phyloP scores from a whole-genome alignment of 352 stramenopile genomes.

The Phytophthora ramorum region DNA sequence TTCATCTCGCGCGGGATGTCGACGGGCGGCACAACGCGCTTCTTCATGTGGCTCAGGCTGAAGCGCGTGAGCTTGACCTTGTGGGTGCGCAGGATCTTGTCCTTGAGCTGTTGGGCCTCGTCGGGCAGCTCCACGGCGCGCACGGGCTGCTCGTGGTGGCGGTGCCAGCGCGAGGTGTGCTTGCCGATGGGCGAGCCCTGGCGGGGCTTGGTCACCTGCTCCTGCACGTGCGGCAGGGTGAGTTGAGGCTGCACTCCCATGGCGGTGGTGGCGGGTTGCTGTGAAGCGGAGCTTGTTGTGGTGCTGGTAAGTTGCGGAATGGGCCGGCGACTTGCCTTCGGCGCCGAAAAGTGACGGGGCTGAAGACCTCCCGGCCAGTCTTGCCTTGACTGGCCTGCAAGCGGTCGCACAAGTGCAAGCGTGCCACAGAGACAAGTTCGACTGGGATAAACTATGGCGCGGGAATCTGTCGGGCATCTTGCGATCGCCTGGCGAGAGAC shows the following conservation, averaged over 20 bases:
- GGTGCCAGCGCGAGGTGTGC: conserved; percentile 40
- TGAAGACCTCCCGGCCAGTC: conserved; percentile 2
- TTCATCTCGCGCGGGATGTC: conserved; percentile 56
- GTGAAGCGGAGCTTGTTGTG: conserved; percentile 5
- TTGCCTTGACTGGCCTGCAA: conserved; percentile 17
- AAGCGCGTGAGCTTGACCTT: conserved; percentile 58
- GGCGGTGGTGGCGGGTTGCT: conserved; percentile 2
- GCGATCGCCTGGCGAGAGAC: conserved; percentile 21
- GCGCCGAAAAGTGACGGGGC: conserved; percentile 43
- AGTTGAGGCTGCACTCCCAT: conserved; percentile 63
- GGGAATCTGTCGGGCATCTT: conserved; percentile 18
- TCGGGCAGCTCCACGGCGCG: conserved; percentile 28
- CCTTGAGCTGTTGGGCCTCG: conserved; percentile 61
- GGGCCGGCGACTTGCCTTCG: not conserved
- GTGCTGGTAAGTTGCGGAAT: conserved; percentile 37
- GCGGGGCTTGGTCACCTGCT: conserved; percentile 34
- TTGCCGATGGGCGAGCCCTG: conserved; percentile 36
- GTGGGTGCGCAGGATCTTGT: conserved; percentile 53
- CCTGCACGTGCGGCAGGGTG: conserved; percentile 32
- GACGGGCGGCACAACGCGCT: conserved; percentile 60
- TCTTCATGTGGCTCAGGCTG: conserved; percentile 69
- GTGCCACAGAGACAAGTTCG: conserved; percentile 19
- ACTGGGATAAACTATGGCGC: conserved; percentile 18
- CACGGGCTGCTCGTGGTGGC: conserved; percentile 42
- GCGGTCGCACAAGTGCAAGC: conserved; percentile 5